Percentiles rank a stretch among this genome's conserved stretches.
These are phyloP conservation scores for Helianthus annuus DNA, from an alignment of 129 eudicot species.

Conservation along the genomic window DNA sequence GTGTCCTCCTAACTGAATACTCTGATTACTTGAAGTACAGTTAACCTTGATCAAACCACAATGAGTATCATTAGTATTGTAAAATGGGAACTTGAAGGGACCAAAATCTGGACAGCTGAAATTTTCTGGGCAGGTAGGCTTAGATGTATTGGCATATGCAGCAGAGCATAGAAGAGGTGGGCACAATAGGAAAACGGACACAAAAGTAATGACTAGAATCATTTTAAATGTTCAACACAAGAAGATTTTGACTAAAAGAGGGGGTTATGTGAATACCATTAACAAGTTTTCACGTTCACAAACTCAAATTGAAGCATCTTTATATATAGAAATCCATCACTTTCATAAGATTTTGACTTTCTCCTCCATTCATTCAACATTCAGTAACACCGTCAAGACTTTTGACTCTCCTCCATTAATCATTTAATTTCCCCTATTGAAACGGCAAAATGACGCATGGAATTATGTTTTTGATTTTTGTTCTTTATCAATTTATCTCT, in stretches of 20 bases:
- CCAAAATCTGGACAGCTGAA: conserved; percentile 16
- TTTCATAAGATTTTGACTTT: too few relatives aligned
- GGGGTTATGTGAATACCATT: not conserved
- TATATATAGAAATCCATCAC: too few relatives aligned
- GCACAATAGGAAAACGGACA: not conserved
- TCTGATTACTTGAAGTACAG: conserved; percentile 5
- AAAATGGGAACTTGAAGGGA: conserved; percentile 20
- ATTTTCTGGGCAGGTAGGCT: conserved; percentile 22
- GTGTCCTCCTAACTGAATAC: not conserved
- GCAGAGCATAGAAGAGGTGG: conserved; percentile 14
- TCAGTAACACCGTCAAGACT: not conserved
- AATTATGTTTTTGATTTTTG: not conserved
- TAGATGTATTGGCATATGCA: not conserved
- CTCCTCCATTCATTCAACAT: not conserved
- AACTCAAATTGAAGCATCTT: too few relatives aligned
- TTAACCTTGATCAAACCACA: conserved; percentile 2
- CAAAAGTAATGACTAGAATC: not conserved
- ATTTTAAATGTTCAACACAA: not conserved
- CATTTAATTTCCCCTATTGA: not conserved
- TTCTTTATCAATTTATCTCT: too few relatives aligned
- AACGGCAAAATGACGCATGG: not conserved
- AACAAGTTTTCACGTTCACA: too few relatives aligned
- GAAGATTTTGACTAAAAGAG: not conserved
- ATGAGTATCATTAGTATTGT: not conserved
- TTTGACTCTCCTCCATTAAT: not conserved